Evolutionary conservation across 2,329 filamentous ascomycete genomes (phyloP).

Genomic region (Chaetomiaceae sp.): DNA sequence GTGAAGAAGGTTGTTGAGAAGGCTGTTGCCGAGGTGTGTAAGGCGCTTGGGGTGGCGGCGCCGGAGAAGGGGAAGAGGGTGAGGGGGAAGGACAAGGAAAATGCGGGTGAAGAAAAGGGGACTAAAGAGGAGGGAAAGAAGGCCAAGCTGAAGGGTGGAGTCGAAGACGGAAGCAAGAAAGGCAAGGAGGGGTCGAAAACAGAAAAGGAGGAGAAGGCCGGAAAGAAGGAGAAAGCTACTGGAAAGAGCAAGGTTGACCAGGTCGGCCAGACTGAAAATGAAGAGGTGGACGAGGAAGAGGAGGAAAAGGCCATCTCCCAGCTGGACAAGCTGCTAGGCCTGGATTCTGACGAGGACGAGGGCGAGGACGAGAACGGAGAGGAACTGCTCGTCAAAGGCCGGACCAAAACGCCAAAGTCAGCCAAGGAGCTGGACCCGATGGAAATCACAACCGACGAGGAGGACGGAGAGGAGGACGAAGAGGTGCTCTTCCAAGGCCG

Average conservation of each 20-base stretch:
- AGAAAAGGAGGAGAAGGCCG: constrained; percentile 18
- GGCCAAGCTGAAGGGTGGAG: constrained; percentile 13
- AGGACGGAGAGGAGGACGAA: constrained; percentile 14
- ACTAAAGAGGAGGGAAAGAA: constrained; percentile 30
- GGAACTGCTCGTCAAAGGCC: constrained; percentile 12
- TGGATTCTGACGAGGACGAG: constrained; percentile 27
- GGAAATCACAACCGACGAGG: constrained; percentile 24
- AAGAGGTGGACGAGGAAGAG: constrained; percentile 17
- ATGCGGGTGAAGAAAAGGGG: constrained; percentile 22
- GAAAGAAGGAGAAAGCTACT: too few relatives aligned
- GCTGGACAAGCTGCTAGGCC: constrained; percentile 24
- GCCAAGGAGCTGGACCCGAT: constrained; percentile 31
- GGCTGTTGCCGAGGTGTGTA: constrained; percentile 46
- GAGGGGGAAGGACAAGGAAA: constrained; percentile 31
- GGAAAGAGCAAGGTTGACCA: constrained; percentile 21
- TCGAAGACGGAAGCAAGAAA: background rate
- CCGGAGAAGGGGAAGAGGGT: constrained; percentile 40
- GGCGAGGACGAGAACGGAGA: constrained; percentile 7
- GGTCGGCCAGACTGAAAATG: constrained; percentile 23
- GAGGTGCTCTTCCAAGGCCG: constrained; percentile 8
- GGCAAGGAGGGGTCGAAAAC: constrained; percentile 1
- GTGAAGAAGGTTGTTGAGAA: constrained; percentile 47
- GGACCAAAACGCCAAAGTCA: constrained; percentile 26
- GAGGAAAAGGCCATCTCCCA: constrained; percentile 20
- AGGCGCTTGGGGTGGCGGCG: constrained; percentile 42